A percentile compares a stretch with the other conserved stretches of the same genome.
Evolutionary conservation across 1,284 basidiomycete species (phyloP).

Genomic region (Chalciporus sp.): DNA sequence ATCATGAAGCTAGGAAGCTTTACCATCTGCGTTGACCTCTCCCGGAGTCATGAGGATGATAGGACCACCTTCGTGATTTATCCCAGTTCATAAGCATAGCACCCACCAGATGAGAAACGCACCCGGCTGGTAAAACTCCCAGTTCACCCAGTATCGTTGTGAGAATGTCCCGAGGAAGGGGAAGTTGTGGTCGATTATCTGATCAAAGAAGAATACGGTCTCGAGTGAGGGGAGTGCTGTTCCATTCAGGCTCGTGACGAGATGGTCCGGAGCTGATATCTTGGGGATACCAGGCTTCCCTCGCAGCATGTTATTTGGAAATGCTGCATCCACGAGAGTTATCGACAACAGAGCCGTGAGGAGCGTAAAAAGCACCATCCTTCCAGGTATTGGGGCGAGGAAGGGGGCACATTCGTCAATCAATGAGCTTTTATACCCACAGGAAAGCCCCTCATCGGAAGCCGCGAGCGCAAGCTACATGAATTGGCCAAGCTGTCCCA

Average conservation of each 20-base stretch:
- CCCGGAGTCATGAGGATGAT: constrained; percentile 62
- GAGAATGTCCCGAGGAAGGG: constrained; percentile 75
- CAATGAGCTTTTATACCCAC: constrained; percentile 6
- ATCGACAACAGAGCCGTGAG: constrained; percentile 9
- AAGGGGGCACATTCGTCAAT: not conserved
- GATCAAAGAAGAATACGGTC: constrained; percentile 65
- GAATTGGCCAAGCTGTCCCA: not conserved
- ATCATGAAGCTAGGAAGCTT: not conserved
- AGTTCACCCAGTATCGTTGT: constrained; percentile 72
- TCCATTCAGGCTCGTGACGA: constrained; percentile 19
- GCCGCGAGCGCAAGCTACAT: not conserved
- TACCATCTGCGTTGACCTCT: constrained; percentile 47
- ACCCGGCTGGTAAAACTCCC: constrained; percentile 63
- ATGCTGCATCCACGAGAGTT: constrained; percentile 21
- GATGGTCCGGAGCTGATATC: constrained; percentile 15
- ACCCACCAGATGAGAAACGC: constrained; percentile 3
- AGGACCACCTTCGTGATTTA: constrained; percentile 53
- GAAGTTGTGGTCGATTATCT: constrained; percentile 72
- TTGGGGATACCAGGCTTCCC: constrained; percentile 18
- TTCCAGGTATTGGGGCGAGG: not conserved
- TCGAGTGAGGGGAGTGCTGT: constrained; percentile 31
- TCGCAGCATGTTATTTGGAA: constrained; percentile 23
- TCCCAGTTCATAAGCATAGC: not conserved
- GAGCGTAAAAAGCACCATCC: constrained; percentile 14
- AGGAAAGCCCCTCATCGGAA: constrained; percentile 3